These are phyloP conservation scores for Metarhizium album DNA, from an alignment of 2,329 filamentous ascomycete species.

Conservation along the genomic window DNA sequence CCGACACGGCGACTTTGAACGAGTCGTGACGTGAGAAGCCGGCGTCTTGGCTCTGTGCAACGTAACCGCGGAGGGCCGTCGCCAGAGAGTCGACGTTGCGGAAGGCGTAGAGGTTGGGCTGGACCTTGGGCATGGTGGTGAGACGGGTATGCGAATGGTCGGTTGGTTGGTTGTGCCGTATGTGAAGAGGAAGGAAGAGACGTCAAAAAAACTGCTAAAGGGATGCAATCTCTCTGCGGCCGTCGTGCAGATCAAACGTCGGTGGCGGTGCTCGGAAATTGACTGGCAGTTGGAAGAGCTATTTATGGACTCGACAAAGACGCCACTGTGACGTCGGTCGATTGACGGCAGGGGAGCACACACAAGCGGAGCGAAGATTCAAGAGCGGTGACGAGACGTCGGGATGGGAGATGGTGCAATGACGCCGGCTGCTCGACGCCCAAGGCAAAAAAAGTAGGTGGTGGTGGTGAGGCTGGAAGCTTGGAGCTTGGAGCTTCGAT, in stretches of 20 bases:
- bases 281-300: neutral
- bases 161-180: neutral
- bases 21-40: conserved; percentile 68
- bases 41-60: conserved; percentile 70
- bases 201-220: no score
- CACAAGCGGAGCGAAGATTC: no score
- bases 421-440: neutral
- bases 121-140: conserved; percentile 35
- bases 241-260: neutral
- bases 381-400: no score
- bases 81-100: conserved; percentile 59
- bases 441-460: neutral
- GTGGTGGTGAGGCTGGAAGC: neutral
- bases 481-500: neutral
- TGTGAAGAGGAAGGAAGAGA: neutral
- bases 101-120: conserved; percentile 73
- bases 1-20: conserved; percentile 90
- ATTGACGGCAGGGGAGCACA: no score
- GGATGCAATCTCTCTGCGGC: neutral
- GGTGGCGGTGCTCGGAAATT: neutral
- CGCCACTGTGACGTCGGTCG: neutral
- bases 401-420: neutral
- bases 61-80: conserved; percentile 65
- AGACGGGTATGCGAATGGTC: neutral
- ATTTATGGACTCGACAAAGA: neutral